These are phyloP conservation scores for Neodidymelliopsis sp. DNA, from an alignment of 2,329 filamentous ascomycete species.

Conservation along the genomic window DNA sequence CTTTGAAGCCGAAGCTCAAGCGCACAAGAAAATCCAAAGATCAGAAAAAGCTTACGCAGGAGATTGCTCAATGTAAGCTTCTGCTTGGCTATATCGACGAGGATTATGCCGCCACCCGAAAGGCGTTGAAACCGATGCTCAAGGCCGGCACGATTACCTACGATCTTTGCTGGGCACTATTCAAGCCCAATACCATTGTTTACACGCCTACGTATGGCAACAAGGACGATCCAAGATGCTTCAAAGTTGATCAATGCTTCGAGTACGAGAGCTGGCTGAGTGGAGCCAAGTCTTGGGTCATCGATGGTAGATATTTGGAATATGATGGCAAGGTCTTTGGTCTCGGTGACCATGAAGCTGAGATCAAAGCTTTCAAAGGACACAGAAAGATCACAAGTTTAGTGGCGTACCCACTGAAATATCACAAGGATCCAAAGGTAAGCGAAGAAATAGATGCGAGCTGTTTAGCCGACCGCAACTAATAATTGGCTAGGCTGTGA, in stretches of 20 bases:
- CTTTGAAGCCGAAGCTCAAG: conserved; percentile 66
- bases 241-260: conserved; percentile 80
- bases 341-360: conserved; percentile 72
- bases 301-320: conserved; percentile 82
- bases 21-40: conserved; percentile 69
- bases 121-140: conserved; percentile 80
- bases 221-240: conserved; percentile 77
- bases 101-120: conserved; percentile 80
- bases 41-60: conserved; percentile 64
- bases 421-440: conserved; percentile 73
- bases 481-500: conserved; percentile 55
- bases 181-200: conserved; percentile 83
- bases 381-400: conserved; percentile 83
- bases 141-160: conserved; percentile 86
- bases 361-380: conserved; percentile 79
- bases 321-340: conserved; percentile 89
- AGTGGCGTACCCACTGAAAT: conserved; percentile 77
- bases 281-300: conserved; percentile 75
- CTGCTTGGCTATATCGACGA: conserved; percentile 79
- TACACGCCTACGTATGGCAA: conserved; percentile 80
- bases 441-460: neutral
- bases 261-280: conserved; percentile 71
- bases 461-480: neutral
- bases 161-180: conserved; percentile 86
- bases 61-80: conserved; percentile 72